Percentiles rank a stretch among this genome's conserved stretches.
Evolutionary conservation across 1,284 basidiomycete species (phyloP).

Genomic region (Ganoderma resinaceum): DNA sequence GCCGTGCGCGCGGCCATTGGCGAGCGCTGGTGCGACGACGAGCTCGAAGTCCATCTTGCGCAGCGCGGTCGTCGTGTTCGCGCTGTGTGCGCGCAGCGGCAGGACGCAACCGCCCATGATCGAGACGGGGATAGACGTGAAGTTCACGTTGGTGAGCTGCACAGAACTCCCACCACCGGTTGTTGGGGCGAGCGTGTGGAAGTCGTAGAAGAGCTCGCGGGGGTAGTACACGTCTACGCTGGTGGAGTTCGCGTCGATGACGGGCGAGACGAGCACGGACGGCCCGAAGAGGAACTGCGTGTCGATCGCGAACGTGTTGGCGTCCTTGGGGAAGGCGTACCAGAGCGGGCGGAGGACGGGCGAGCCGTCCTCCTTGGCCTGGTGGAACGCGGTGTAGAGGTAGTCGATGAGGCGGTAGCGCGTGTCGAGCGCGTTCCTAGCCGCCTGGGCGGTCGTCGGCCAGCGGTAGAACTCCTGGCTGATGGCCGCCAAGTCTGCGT

Average conservation of each 20-base stretch:
- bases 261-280: conserved; percentile 72
- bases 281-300: conserved; percentile 75
- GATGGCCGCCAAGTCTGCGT: conserved; percentile 55
- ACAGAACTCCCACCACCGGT: conserved; percentile 54
- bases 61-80: conserved; percentile 67
- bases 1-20: conserved; percentile 56
- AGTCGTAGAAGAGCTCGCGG: conserved; percentile 71
- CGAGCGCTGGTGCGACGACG: conserved; percentile 58
- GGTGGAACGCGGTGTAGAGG: conserved; percentile 74
- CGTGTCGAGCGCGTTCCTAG: conserved; percentile 65
- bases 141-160: conserved; percentile 56
- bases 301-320: conserved; percentile 63
- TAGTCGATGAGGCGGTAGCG: conserved; percentile 76
- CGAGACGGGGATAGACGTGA: conserved; percentile 66
- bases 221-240: conserved; percentile 66
- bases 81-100: conserved; percentile 57
- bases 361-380: conserved; percentile 62
- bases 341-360: conserved; percentile 68
- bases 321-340: conserved; percentile 71
- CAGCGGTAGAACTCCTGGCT: conserved; percentile 77
- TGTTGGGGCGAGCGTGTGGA: conserved; percentile 52
- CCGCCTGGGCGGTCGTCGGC: conserved; percentile 63
- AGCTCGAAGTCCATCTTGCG: conserved; percentile 67
- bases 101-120: conserved; percentile 66
- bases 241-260: conserved; percentile 66